Evolutionary conservation across 1,284 basidiomycete species (phyloP).

Genomic region (Ceratobasidium papillatum): DNA sequence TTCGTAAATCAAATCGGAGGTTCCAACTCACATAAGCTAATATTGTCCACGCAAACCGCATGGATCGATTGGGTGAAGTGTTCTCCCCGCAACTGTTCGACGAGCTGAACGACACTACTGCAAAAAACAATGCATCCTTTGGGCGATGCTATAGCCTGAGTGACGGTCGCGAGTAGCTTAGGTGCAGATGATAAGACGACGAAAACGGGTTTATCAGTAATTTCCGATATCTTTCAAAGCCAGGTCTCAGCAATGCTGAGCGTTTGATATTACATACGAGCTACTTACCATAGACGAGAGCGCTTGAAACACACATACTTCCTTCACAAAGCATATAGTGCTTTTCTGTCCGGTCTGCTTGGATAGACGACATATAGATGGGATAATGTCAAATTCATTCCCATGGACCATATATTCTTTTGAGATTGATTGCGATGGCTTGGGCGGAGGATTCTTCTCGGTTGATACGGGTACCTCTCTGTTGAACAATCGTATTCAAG

Average conservation of each 20-base stretch:
- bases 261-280: not conserved
- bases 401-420: not conserved
- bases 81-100: not conserved
- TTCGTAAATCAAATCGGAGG: not conserved
- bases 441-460: not conserved
- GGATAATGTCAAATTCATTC: constrained; percentile 5
- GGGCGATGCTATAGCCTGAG: not conserved
- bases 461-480: too few relatives aligned
- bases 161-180: not conserved
- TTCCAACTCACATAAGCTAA: not conserved
- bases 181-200: not conserved
- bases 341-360: not conserved
- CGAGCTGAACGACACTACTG: not conserved
- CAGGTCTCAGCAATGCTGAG: not conserved
- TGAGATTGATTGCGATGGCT: not conserved
- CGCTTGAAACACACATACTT: not conserved
- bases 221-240: not conserved
- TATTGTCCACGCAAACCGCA: not conserved
- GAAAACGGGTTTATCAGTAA: not conserved
- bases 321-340: constrained; percentile 29
- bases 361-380: not conserved
- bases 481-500: too few relatives aligned
- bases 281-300: not conserved
- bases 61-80: not conserved
- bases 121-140: not conserved